Conservation (phyloP, 2,329 filamentous ascomycete species). For the Scolecobasidium constrictum region DNA sequence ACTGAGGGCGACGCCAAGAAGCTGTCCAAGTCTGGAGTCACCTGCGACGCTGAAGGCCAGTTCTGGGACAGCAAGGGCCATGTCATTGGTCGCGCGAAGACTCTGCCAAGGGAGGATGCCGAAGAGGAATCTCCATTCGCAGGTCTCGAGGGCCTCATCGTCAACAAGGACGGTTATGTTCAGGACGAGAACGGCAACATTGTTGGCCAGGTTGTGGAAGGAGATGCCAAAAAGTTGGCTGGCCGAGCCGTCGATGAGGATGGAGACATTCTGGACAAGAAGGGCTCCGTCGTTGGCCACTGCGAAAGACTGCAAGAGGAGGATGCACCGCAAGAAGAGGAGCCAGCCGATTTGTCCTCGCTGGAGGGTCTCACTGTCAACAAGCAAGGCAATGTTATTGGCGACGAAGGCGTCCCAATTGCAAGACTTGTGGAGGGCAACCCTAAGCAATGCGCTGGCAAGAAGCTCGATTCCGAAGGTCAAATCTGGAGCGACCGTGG, state of each 20-base stretch:
- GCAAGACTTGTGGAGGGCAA: constrained; percentile 49
- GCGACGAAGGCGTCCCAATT: constrained; percentile 41
- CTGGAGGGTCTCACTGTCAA: constrained; percentile 45
- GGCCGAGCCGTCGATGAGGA: constrained; percentile 40
- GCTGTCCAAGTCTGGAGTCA: constrained; percentile 37
- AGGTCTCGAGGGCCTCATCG: constrained; percentile 38
- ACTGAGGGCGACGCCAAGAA: constrained; percentile 41
- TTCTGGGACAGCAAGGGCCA: constrained; percentile 45
- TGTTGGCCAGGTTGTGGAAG: constrained; percentile 37
- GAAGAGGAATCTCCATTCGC: constrained; percentile 40
- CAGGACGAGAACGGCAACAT: constrained; percentile 40
- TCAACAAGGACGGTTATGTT: constrained; percentile 38
- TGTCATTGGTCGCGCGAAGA: constrained; percentile 39
- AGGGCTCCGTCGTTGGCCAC: constrained; percentile 40
- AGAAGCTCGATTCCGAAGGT: constrained; percentile 44
- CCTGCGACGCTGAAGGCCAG: constrained; percentile 35
- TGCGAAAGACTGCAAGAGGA: constrained; percentile 46
- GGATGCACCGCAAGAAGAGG: constrained; percentile 36
- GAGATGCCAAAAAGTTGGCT: constrained; percentile 40
- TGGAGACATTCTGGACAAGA: constrained; percentile 43
- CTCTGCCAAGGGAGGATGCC: constrained; percentile 32
- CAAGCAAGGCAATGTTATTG: constrained; percentile 48
- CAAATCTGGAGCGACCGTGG: constrained; percentile 45
- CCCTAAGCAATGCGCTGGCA: constrained; percentile 43
- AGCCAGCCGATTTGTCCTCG: constrained; percentile 37